Base-by-base conservation (phyloP, 805 yeast species). In the Wickerhamiella spandovensis region DNA sequence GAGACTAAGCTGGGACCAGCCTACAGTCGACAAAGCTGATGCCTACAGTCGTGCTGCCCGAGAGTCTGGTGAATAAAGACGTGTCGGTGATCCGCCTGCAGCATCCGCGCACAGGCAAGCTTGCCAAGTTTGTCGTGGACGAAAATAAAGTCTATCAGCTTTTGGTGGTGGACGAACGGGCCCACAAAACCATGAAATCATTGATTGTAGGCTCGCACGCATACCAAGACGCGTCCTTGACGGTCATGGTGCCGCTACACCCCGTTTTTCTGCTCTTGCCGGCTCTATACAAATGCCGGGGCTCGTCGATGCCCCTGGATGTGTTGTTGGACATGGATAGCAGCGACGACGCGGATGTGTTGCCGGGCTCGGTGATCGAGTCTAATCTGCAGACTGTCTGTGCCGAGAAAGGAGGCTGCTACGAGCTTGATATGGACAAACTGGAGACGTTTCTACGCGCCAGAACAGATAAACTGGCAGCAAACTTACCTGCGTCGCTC, bases 191-290 rank as follows among this genome's bases (percentile, higher is more conserved):
- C 13, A 20, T 13, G 44, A 20, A 20, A 44, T 8, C 35, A 44
- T 24, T 54, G 58, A 2, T 52, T 54, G n/a, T 52, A 48, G 38
- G 44, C 50, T 9, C 42, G 51, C 4, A 51, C 52, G n/a, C 39
- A 41, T 9, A n/a, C 46, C 37, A 46, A 6, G 61, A 61, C 45
- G 58, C 60, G 2, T 23, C 51, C 5, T 18, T 64, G 12, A 47
- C 54, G 6, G 60, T 58, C 8, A 15, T 35, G 39, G 39, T 35
- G 39, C 64, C 65, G 1, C 45, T 63, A 15, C 56, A 63, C 46
- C 61, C 64, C 2, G 32, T 62, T 12, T 63, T 56, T 48, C 47
- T 64, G 9, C 47, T 61, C 1, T 46, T 65, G 18, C 56, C 56
- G 1, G 52, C 56, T 4, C 52, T 65, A 13, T 53, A 44, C 43